Base-by-base conservation (phyloP, 2,329 filamentous ascomycete genomes). In the Penicillium sp. region DNA sequence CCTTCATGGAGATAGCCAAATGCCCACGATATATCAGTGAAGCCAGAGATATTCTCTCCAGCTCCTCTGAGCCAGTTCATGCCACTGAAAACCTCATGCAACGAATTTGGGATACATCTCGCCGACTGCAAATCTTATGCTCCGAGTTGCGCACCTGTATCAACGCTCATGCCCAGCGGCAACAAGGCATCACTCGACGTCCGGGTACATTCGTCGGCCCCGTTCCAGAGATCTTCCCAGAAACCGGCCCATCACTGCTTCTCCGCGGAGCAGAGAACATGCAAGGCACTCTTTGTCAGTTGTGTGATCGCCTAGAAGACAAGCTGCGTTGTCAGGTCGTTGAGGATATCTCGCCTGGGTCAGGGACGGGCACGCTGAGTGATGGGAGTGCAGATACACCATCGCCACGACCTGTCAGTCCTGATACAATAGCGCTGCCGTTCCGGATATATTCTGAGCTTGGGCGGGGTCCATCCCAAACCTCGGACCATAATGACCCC, bases 361-460 rank as follows among this genome's bases (percentile, higher is more conserved):
- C 62, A 3, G 25, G 29, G 10, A 37, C 50, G 4, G 29, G 35
- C 3, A 64, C 59, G 1, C 53, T 61, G 2, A 62, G 62, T 7
- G 57, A 61, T 44, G 55, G 43, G 1, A 65, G 59, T 35, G 27
- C 42, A 9, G 49, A 54, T n/a, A 60, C 59, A 11, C 35, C 42
- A 4, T 54, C 58, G 4, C 54, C 58, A 0, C 45, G 55, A 8
- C 16, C 48, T 27, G 21, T 53, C 6, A 44, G 25, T 21, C 25
- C 58, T 1, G 58, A 53, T 25, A 58, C 51, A 4, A 53, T 56
- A 14, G 29, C 59, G 3, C 37, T 70, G 2, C 66, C 65, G 0
- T 70, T 72, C 37, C 67, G 68, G 4, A 61, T 72, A 13, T 58
- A 65, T 39, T 71, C 68, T 2, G 67, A 68, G 49, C 60, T 72